phyloP scores from a whole-genome alignment of 345 rosid genomes.

The Syzygium grande region DNA sequence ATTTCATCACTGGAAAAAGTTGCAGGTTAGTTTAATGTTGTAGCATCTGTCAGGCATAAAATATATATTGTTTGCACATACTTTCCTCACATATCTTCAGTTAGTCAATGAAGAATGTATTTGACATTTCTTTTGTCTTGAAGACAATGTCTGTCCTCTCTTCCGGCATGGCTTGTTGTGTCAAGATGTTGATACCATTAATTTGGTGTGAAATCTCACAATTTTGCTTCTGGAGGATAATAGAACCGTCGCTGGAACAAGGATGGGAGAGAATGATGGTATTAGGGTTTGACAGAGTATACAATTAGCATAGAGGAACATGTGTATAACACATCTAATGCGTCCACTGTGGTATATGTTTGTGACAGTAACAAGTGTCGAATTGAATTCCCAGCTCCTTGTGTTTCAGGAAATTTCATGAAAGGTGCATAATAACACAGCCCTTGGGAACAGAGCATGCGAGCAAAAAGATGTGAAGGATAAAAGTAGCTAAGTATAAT shows the following conservation, averaged over 20 bases:
- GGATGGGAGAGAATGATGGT: background rate
- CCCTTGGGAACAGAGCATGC: background rate
- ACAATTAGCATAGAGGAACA: background rate
- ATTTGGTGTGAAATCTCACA: background rate
- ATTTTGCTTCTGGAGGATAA: background rate
- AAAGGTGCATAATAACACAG: background rate
- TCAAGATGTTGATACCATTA: background rate
- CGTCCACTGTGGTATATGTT: background rate
- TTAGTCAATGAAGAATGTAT: background rate
- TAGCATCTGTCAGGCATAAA: background rate
- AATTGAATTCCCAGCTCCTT: background rate
- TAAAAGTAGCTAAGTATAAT: background rate
- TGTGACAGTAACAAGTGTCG: background rate
- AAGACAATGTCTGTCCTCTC: background rate
- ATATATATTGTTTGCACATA: background rate
- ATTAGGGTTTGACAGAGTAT: background rate
- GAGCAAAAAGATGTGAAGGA: background rate
- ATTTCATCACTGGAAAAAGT: constrained; percentile 68
- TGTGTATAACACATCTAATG: background rate
- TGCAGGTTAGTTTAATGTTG: constrained; percentile 48
- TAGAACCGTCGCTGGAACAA: background rate
- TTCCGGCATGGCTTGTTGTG: background rate
- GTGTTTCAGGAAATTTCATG: background rate
- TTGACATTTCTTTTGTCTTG: background rate
- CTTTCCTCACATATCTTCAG: background rate